Evolutionary conservation across 2,329 filamentous ascomycete genomes (phyloP).

Genomic region (Penicillium italicum): DNA sequence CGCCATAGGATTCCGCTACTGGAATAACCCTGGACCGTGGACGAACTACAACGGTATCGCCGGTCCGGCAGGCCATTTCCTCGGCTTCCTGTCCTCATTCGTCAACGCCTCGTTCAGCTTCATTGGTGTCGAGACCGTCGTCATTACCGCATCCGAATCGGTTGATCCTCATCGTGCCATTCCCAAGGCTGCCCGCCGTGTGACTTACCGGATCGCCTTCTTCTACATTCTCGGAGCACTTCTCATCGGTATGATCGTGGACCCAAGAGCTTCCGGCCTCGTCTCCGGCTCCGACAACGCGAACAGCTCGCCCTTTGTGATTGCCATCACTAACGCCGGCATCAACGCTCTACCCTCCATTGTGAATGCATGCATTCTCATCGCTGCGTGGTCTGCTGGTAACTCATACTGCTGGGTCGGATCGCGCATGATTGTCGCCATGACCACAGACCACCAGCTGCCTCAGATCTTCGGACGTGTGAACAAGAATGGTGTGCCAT

Average conservation of each 20-base stretch:
- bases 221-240: conserved; percentile 38
- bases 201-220: conserved; percentile 39
- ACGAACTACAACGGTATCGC: conserved; percentile 32
- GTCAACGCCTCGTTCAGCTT: conserved; percentile 43
- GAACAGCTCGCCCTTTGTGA: conserved; percentile 36
- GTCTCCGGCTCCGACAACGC: conserved; percentile 29
- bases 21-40: conserved; percentile 34
- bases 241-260: conserved; percentile 31
- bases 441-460: conserved; percentile 59
- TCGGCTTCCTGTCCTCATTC: conserved; percentile 38
- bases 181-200: conserved; percentile 41
- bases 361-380: conserved; percentile 37
- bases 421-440: conserved; percentile 57
- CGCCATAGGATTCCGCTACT: conserved; percentile 35
- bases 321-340: conserved; percentile 34
- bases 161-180: conserved; percentile 39
- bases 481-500: conserved; percentile 54
- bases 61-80: conserved; percentile 35
- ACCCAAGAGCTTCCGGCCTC: conserved; percentile 21
- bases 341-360: conserved; percentile 35
- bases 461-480: conserved; percentile 56
- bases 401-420: conserved; percentile 50
- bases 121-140: conserved; percentile 41
- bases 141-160: conserved; percentile 42
- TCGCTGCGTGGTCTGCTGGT: conserved; percentile 41